phyloP scores from a whole-genome alignment of 176 grass and related monocot species.

The Urochloa ruziziensis region DNA sequence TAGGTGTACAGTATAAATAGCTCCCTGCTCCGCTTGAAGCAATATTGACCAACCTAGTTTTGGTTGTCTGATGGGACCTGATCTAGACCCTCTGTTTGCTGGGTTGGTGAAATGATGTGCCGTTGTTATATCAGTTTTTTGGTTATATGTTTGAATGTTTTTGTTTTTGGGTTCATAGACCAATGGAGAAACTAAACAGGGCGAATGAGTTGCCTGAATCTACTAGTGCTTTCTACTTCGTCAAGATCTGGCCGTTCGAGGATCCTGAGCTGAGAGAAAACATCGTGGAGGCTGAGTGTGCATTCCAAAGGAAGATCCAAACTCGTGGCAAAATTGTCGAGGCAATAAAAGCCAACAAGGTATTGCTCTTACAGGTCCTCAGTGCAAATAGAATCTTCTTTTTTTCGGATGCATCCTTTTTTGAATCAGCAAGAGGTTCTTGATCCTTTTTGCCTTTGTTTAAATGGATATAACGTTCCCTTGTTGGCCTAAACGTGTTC shows the following conservation, averaged over 20 bases:
- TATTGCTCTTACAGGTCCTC: slow-evolving; percentile 25
- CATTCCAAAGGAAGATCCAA: slow-evolving; percentile 72
- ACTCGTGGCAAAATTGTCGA: slow-evolving; percentile 51
- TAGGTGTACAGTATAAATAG: not conserved
- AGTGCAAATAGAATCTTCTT: not conserved
- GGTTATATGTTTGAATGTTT: no score
- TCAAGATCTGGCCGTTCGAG: slow-evolving; percentile 61
- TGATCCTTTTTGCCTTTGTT: not conserved
- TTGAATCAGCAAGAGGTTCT: not conserved
- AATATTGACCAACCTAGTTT: not conserved
- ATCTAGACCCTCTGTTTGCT: no score
- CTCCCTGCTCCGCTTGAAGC: not conserved
- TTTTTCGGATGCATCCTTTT: not conserved
- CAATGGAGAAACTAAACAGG: no score
- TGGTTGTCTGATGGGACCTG: not conserved
- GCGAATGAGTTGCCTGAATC: slow-evolving; percentile 54
- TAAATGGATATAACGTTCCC: not conserved
- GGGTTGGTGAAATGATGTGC: no score
- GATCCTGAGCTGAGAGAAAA: slow-evolving; percentile 78
- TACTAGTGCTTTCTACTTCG: slow-evolving; percentile 59
- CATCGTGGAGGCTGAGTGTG: slow-evolving; percentile 69
- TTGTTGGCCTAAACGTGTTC: not conserved
- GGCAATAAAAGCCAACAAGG: slow-evolving; percentile 70
- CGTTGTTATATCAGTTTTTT: no score
- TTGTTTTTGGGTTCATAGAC: no score